Percentiles rank a stretch among this genome's conserved stretches.
Evolutionary conservation across 2,329 filamentous ascomycete species (phyloP).

Genomic region (Diaporthe citriasiana): DNA sequence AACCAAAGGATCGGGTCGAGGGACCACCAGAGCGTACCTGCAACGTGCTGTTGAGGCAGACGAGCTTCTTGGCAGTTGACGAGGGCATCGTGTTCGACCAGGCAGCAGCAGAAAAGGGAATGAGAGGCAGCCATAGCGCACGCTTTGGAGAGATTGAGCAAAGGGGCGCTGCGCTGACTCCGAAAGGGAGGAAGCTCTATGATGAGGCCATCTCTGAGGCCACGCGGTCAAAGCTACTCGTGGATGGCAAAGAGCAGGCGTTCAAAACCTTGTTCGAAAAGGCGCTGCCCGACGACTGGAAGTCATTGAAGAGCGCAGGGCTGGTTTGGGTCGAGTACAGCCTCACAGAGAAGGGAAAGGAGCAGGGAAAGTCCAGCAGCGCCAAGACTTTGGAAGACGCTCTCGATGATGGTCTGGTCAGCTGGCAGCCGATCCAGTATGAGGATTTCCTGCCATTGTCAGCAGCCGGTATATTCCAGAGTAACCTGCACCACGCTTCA

Average conservation of each 20-base stretch:
- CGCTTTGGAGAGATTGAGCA: conserved; percentile 69
- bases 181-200: conserved; percentile 59
- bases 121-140: conserved; percentile 60
- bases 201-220: conserved; percentile 57
- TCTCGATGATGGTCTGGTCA: conserved; percentile 51
- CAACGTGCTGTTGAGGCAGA: conserved; percentile 65
- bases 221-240: conserved; percentile 44
- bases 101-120: conserved; percentile 26
- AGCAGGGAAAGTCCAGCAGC: neutral
- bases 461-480: conserved; percentile 61
- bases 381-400: conserved; percentile 15
- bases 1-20: conserved; percentile 64
- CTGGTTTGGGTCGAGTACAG: conserved; percentile 58
- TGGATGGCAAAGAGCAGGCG: neutral
- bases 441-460: conserved; percentile 69
- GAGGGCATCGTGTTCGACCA: conserved; percentile 59
- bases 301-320: conserved; percentile 51
- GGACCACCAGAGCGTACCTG: conserved; percentile 61
- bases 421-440: conserved; percentile 62
- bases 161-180: conserved; percentile 64
- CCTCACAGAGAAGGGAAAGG: conserved; percentile 42
- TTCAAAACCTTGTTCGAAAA: conserved; percentile 40
- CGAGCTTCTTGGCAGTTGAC: conserved; percentile 66
- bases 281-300: conserved; percentile 58
- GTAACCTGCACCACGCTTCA: conserved; percentile 36